A percentile compares a stretch with the other conserved stretches of the same genome.
These are phyloP conservation scores for Tylopilus felleus DNA, from an alignment of 768 basidiomycete genomes.

Conservation along the genomic window DNA sequence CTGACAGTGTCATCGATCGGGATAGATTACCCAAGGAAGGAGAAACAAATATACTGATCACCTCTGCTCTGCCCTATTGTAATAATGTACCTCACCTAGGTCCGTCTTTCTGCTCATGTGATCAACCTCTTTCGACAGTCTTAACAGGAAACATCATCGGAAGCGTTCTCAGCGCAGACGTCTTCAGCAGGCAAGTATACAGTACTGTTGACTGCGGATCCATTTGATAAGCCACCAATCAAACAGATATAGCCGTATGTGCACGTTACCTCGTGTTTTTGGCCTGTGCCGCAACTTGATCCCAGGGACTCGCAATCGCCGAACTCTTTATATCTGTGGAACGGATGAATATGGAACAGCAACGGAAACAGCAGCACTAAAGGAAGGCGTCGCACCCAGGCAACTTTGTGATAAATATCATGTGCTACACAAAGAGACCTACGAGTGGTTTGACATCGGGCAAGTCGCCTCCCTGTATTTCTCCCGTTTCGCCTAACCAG, in stretches of 20 bases:
- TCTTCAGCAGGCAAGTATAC: conserved; percentile 79
- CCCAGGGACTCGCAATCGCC: conserved; percentile 70
- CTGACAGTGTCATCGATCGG: background rate
- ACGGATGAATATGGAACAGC: conserved; percentile 99
- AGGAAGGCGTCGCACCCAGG: conserved; percentile 75
- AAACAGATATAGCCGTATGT: conserved; percentile 59
- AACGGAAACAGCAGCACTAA: conserved; percentile 94
- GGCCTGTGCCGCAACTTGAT: conserved; percentile 1
- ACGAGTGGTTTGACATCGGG: conserved; percentile 98
- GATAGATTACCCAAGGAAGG: conserved; percentile 75
- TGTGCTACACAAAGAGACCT: conserved; percentile 84
- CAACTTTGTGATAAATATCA: conserved; percentile 91
- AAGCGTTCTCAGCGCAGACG: conserved; percentile 95
- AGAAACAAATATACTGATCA: conserved; percentile 85
- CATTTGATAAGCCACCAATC: background rate
- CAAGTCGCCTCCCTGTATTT: conserved; percentile 29
- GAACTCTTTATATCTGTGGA: conserved; percentile 93
- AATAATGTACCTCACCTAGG: conserved; percentile 98
- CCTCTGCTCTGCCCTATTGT: conserved; percentile 93
- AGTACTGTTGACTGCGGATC: background rate
- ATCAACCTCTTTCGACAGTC: conserved; percentile 1
- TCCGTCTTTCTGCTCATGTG: conserved; percentile 31
- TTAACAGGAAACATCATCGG: conserved; percentile 82
- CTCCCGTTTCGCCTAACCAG: background rate
- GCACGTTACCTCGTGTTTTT: background rate